Evolutionary conservation across 768 basidiomycete species (phyloP), one percentile per base, ranked within the genome.

Genomic region (Dentipellis fragilis): DNA sequence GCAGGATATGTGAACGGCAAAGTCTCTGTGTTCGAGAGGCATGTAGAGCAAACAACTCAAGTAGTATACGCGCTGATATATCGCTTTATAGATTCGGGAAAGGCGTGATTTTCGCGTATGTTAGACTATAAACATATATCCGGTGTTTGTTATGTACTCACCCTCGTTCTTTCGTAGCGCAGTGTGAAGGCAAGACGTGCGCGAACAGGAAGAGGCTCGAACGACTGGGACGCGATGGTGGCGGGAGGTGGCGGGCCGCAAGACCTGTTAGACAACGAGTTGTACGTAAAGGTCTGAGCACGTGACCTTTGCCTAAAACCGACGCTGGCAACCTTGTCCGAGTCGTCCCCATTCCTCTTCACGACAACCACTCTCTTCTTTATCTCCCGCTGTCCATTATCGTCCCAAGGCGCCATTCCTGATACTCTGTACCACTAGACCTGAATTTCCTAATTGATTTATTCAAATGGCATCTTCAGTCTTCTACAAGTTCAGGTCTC

Each of bases 401-500:
- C 45, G 17, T 34, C 45, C 16, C 54, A 49, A 38, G 14, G 17
- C 45, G 21, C 19, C 53, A 45, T 38, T 23, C 16, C 17, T 34
- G 16, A 21, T 49, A 40, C 42, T 40, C 40, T 51, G 37, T 51
- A 55, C 35, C 48, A 52, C 23, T 52, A 54, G 58, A 50, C 54
- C 51, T 54, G 39, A 19, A 48, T 48, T 55, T 52, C 56, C 57
- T 59, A 63, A 57, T 61, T 59, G 57, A 63, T 64, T 59, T 49
- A 42, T 40, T 59, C 56, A 4, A 59, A 87, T 87, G 90, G 82
- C 89, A 65, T 95, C 93, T 67, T 93, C 91, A 73, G 92, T 97
- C 69, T 96, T 93, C 75, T 97, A 95, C 84, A 89, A 87, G 74
- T 99, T 96, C 85, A 90, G 85, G 70, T 93, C 93, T 62, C 87